Evolutionary conservation across 2,329 filamentous ascomycete genomes (phyloP), one percentile per base, ranked within the genome.

Genomic region (Lasiodiplodia sp.): DNA sequence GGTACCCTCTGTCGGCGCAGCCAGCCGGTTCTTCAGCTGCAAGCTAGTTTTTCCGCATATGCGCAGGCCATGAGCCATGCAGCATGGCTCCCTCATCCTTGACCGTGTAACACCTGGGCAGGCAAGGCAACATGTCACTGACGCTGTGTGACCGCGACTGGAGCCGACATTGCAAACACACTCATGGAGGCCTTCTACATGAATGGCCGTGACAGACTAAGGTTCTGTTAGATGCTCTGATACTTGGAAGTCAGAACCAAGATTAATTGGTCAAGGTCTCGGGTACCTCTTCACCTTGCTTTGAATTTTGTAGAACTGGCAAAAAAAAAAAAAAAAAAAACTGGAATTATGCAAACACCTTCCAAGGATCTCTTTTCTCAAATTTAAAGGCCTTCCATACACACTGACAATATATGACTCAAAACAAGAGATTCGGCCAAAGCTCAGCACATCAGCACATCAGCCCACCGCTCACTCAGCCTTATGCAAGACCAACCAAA

Each of bases 401-500:
- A 34, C 31, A 7, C 31, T 0, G 31, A 34, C 31, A 34, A 34
- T 10, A 10, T 34, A 34, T 34, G 7, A 34, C n/a, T 52, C 4
- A 12, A 4, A 23, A 28, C 3, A 28, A 53, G 11, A 53, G 4
- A 25, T 4, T 11, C 3, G 2, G 6, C 11, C 23, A 53, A n/a
- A 21, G 12, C 51, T 4, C 25, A 14, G 5, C 51, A 14, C 21
- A 28, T 21, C 51, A 14, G 2, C 51, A 14, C 21, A 28, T 21
- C 51, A 14, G 7, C 37, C 56, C 16, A 56, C 34, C 56, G 10
- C 21, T 47, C 47, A 51, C 18, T 64, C 60, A 25, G 49, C 58
- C 58, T 52, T 68, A 40, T 68, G 67, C 34, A 63, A n/a, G 28
- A 49, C 64, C 52, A 71, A 47, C 47, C 58, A 69, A 58, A 69